Base-by-base conservation (phyloP, 345 rosid genomes). In the Litchi chinensis region DNA sequence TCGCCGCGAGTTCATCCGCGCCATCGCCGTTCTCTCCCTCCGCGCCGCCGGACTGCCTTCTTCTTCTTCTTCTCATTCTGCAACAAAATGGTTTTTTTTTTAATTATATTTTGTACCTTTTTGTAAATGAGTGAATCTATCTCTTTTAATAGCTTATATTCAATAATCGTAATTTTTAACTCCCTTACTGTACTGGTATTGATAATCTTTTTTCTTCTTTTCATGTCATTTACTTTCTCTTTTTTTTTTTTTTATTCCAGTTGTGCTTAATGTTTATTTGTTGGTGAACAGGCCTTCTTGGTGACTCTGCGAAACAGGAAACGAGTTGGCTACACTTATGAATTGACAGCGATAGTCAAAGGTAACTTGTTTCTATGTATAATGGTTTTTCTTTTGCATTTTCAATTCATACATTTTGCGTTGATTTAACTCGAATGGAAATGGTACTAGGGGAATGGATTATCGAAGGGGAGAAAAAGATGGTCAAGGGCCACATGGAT, bases 251-350 rank as follows among this genome's bases (percentile, higher is more conserved):
- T 71, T 10, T 59, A 26, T 64, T 24, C 56, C 59, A 15, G 39
- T 39, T 72, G 39, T 19, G 46, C 21, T 65, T 64, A 48, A 70
- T 75, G 69, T 24, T 26, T 60, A 8, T 24, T 78, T 67, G 22
- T 41, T 66, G 10, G 19, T 84, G 68, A 65, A 70, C 88, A 95
- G 99, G 99, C 99, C 37, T 91, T 89, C 84, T 86, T 93, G 90
- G 95, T 93, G 70, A 93, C 93, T 6, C 97, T 93, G 44, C 89
- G 98, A 70, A 95, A 92, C 81, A 95, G 91, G 90, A 95, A 92
- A 85, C 88, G 94, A 52, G 95, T 92, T 80, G 98, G 98, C 63
- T 95, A 93, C 81, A 90, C 90, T 39, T 93, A 92, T 6, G 98
- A 91, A 84, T 85, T 93, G 75, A 85, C 95, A 63, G 78, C 93